These are phyloP conservation scores for Debaryomyces prosopidis DNA, from an alignment of 805 yeast species.

Conservation along the genomic window DNA sequence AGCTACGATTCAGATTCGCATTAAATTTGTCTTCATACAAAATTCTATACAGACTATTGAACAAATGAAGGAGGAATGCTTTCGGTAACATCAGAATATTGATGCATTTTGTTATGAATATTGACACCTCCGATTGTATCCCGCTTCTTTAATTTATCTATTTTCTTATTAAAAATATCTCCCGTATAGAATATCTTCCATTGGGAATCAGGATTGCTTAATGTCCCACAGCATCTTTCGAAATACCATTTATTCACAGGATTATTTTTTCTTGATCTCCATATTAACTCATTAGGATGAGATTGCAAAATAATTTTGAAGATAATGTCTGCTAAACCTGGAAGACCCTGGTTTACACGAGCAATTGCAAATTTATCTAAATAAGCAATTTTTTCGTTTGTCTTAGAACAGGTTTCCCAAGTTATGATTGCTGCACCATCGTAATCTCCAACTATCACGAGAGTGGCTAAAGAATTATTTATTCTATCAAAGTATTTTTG, in stretches of 20 bases:
- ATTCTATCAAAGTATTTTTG: constrained; percentile 69
- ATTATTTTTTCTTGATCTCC: constrained; percentile 86
- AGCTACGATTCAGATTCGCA: no score
- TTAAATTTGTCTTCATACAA: no score
- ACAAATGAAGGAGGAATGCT: constrained; percentile 57
- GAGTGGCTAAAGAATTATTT: constrained; percentile 63
- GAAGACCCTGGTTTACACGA: constrained; percentile 79
- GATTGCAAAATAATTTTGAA: constrained; percentile 74
- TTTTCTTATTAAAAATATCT: constrained; percentile 36
- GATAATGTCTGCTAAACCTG: constrained; percentile 91
- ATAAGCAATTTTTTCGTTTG: constrained; percentile 57
- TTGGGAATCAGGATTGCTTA: constrained; percentile 34
- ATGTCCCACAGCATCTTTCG: constrained; percentile 78
- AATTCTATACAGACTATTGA: constrained; percentile 2
- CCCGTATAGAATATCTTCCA: constrained; percentile 47
- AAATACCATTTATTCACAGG: constrained; percentile 98
- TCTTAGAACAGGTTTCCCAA: constrained; percentile 51
- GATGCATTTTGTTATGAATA: constrained; percentile 35
- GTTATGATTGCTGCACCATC: constrained; percentile 95
- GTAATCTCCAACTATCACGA: constrained; percentile 89
- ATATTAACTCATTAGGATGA: constrained; percentile 72
- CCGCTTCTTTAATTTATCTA: constrained; percentile 19
- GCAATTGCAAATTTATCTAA: constrained; percentile 93
- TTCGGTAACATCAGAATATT: constrained; percentile 55
- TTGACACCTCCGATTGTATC: constrained; percentile 19